Evolutionary conservation across 352 stramenopile genomes (phyloP).

Genomic region (Pythium volutum): DNA sequence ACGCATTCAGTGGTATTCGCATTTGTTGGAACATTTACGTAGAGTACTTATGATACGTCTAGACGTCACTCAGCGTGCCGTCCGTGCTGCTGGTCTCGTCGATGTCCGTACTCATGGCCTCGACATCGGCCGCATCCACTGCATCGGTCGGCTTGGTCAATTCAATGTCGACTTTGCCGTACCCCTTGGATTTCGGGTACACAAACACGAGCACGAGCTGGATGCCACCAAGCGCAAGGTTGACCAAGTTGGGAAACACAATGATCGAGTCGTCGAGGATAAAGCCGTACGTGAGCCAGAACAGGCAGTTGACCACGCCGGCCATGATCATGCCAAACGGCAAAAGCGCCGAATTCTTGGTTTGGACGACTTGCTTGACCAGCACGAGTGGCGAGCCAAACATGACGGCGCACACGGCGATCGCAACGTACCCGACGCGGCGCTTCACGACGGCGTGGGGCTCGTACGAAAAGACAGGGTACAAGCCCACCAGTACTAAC

Average conservation of each 20-base stretch:
- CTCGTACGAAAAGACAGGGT: slow-evolving; percentile 32
- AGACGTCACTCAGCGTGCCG: not conserved
- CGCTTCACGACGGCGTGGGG: slow-evolving; percentile 28
- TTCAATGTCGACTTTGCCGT: slow-evolving; percentile 12
- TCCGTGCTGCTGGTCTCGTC: not conserved
- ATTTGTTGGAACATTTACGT: no score
- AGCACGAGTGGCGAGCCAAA: slow-evolving; percentile 50
- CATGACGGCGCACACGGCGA: slow-evolving; percentile 55
- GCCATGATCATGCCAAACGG: slow-evolving; percentile 47
- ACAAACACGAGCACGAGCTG: slow-evolving; percentile 50
- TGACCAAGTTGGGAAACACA: slow-evolving; percentile 55
- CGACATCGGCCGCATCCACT: not conserved
- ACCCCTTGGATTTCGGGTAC: slow-evolving; percentile 16
- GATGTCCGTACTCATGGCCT: not conserved
- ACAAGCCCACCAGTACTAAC: slow-evolving; percentile 34
- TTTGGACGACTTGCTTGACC: slow-evolving; percentile 39
- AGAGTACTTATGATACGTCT: no score
- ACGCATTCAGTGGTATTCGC: no score
- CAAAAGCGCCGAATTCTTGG: slow-evolving; percentile 33
- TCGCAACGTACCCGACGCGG: slow-evolving; percentile 50
- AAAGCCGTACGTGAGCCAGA: slow-evolving; percentile 52
- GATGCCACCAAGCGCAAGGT: slow-evolving; percentile 48
- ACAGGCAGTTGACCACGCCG: slow-evolving; percentile 32
- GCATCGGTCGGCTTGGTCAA: not conserved
- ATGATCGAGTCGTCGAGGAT: slow-evolving; percentile 53